phyloP scores from a whole-genome alignment of 495 filamentous ascomycete genomes.

The Daldinia grandis region DNA sequence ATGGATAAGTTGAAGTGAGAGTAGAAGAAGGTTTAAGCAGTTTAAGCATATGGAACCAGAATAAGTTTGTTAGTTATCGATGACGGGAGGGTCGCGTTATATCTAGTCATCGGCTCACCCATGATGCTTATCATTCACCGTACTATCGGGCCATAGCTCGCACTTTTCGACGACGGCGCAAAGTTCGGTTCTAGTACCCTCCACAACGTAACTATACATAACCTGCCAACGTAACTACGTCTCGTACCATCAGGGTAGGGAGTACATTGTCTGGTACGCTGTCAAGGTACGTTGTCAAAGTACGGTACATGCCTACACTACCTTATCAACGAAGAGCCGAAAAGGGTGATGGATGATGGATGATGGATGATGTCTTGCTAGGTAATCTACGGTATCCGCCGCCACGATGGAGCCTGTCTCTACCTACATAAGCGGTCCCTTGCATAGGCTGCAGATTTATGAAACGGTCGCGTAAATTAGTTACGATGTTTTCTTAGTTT shows the following conservation, averaged over 20 bases:
- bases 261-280: conserved; percentile 2
- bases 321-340: not conserved
- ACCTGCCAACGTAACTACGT: conserved; percentile 10
- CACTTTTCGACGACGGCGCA: conserved; percentile 18
- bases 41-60: conserved; percentile 15
- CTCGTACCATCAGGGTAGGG: conserved; percentile 1
- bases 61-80: conserved; percentile 14
- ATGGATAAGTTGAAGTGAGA: not conserved
- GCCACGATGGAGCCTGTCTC: conserved; percentile 26
- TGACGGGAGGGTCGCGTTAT: conserved; percentile 34
- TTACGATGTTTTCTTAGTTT: conserved; percentile 2
- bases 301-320: too few species aligned
- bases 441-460: conserved; percentile 33
- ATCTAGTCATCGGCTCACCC: conserved; percentile 26
- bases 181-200: conserved; percentile 20
- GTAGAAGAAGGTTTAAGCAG: conserved; percentile 12
- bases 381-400: conserved; percentile 14
- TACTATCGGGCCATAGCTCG: conserved; percentile 21
- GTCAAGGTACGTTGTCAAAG: not conserved
- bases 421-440: conserved; percentile 28
- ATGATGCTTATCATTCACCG: conserved; percentile 9
- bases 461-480: conserved; percentile 37
- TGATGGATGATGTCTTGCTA: not conserved
- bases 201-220: not conserved
- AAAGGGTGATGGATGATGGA: not conserved